Evolutionary conservation across 371 early-diverging fungal species (phyloP).

Genomic region (Mortierella sp.): DNA sequence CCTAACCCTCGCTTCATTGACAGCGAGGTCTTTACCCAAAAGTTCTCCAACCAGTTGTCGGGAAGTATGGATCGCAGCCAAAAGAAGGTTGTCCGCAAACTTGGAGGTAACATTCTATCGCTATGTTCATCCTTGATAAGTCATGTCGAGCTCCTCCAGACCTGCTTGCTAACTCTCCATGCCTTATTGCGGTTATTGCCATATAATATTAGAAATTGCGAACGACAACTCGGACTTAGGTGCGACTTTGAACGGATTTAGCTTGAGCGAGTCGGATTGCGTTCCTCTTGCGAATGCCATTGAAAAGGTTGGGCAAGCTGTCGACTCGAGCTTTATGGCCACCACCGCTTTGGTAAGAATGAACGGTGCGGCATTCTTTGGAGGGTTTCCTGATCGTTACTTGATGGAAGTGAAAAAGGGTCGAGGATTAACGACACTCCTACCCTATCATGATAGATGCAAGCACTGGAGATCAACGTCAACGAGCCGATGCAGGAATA

Average conservation of each 20-base stretch:
- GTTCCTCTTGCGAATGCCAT: constrained; percentile 84
- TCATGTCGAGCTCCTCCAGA: background rate
- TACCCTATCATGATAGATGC: constrained; percentile 53
- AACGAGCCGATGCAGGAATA: constrained; percentile 92
- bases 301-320: constrained; percentile 92
- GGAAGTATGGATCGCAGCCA: constrained; percentile 74
- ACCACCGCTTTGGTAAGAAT: constrained; percentile 75
- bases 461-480: constrained; percentile 82
- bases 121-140: background rate
- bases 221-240: constrained; percentile 92
- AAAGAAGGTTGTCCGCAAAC: constrained; percentile 67
- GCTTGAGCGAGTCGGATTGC: constrained; percentile 79
- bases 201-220: constrained; percentile 64
- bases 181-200: background rate
- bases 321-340: constrained; percentile 86
- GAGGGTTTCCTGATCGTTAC: background rate
- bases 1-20: constrained; percentile 83
- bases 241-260: constrained; percentile 93
- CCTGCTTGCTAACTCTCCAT: background rate
- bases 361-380: background rate
- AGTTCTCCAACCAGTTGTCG: constrained; percentile 73
- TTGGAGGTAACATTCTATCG: constrained; percentile 62
- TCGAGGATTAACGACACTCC: background rate
- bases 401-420: background rate
- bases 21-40: constrained; percentile 77